phyloP scores from a whole-genome alignment of 805 yeast genomes.

The Ogataea paraovalis region DNA sequence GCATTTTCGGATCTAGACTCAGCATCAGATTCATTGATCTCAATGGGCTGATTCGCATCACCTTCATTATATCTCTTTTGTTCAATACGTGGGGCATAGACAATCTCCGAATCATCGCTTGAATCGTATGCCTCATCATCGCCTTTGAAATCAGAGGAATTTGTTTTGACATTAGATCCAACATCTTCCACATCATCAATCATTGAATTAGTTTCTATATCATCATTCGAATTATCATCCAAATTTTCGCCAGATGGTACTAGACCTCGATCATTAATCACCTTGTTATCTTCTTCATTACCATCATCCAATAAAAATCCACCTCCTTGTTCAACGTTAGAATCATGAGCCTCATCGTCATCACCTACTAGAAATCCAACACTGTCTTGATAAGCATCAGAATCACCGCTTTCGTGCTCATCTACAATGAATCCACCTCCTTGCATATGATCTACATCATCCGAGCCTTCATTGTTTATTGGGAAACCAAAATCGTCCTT shows the following conservation, averaged over 20 bases:
- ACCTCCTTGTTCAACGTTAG: constrained; percentile 16
- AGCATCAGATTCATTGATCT: background rate
- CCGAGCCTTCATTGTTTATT: constrained; percentile 9
- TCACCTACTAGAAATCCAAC: constrained; percentile 7
- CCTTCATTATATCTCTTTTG: background rate
- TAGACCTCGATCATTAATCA: too few relatives aligned
- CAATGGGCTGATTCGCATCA: background rate
- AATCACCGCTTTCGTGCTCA: background rate
- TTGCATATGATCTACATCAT: too few relatives aligned
- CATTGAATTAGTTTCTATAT: too few relatives aligned
- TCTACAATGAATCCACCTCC: constrained; percentile 4
- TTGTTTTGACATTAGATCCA: background rate
- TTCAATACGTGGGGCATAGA: too few relatives aligned
- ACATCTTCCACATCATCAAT: too few relatives aligned
- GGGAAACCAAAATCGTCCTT: too few relatives aligned
- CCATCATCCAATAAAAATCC: constrained; percentile 18
- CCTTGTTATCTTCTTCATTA: constrained; percentile 8
- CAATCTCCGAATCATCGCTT: background rate
- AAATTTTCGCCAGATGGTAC: too few relatives aligned
- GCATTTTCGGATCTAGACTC: background rate
- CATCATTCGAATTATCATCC: too few relatives aligned
- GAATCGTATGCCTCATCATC: constrained; percentile 1
- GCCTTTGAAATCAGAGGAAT: constrained; percentile 1
- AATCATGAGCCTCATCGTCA: constrained; percentile 4
- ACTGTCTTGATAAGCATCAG: background rate